phyloP scores from a whole-genome alignment of 257 asterid species.

The Solanum chiquidenum region DNA sequence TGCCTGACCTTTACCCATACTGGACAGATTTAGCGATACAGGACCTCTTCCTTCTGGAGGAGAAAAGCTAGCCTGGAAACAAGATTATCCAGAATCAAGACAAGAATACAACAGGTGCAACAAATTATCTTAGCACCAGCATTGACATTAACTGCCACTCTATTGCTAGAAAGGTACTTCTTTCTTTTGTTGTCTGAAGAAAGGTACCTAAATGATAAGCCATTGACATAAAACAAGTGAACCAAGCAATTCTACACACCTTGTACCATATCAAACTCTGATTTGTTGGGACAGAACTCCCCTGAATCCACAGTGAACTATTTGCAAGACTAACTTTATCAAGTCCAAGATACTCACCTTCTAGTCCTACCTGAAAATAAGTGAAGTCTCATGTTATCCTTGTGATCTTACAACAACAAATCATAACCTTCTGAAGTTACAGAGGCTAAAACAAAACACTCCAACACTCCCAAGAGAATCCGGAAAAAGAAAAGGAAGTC shows the following conservation, averaged over 20 bases:
- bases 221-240: background rate
- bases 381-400: background rate
- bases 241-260: conserved; percentile 25
- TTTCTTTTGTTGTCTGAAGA: background rate
- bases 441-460: background rate
- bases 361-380: conserved; percentile 52
- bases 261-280: conserved; percentile 71
- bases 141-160: background rate
- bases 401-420: background rate
- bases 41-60: conserved; percentile 61
- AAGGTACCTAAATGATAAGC: background rate
- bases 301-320: conserved; percentile 53
- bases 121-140: background rate
- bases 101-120: background rate
- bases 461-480: background rate
- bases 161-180: background rate
- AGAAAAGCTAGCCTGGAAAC: conserved; percentile 35
- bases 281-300: conserved; percentile 31
- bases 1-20: conserved; percentile 77
- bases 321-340: conserved; percentile 36
- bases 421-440: background rate
- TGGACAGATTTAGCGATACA: conserved; percentile 42
- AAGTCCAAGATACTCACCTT: conserved; percentile 72
- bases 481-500: background rate
- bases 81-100: background rate